phyloP scores from a whole-genome alignment of 257 asterid species.

The Salvia hispanica region DNA sequence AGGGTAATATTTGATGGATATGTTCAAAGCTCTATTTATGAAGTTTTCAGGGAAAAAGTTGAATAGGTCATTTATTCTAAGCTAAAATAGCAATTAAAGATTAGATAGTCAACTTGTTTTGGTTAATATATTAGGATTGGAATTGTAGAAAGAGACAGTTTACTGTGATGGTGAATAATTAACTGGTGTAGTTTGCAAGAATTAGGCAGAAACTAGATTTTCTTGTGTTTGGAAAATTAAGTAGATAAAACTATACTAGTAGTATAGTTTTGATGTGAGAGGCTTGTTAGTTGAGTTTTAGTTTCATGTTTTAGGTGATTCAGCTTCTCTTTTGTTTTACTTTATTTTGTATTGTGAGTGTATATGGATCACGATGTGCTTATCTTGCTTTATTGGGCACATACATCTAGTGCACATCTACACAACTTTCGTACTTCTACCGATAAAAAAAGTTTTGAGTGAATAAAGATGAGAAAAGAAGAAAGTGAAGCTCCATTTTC shows the following conservation, averaged over 20 bases:
- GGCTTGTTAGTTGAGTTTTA: neutral
- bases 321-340: neutral
- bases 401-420: neutral
- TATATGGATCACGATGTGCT: neutral
- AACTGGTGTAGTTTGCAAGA: constrained; percentile 5
- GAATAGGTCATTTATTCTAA: constrained; percentile 7
- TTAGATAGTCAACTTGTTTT: neutral
- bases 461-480: neutral
- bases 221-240: neutral
- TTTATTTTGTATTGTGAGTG: neutral
- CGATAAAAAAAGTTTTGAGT: neutral
- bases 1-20: neutral
- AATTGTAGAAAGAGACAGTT: neutral
- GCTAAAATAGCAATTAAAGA: neutral
- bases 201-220: neutral
- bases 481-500: neutral
- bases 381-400: neutral
- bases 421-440: neutral
- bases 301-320: neutral
- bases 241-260: neutral
- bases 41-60: constrained; percentile 7
- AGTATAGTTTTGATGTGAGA: too few species aligned
- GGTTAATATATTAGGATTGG: neutral
- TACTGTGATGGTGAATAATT: neutral
- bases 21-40: neutral